Evolutionary conservation across 257 asterid species (phyloP).

Genomic region (Fraxinus pennsylvanica): DNA sequence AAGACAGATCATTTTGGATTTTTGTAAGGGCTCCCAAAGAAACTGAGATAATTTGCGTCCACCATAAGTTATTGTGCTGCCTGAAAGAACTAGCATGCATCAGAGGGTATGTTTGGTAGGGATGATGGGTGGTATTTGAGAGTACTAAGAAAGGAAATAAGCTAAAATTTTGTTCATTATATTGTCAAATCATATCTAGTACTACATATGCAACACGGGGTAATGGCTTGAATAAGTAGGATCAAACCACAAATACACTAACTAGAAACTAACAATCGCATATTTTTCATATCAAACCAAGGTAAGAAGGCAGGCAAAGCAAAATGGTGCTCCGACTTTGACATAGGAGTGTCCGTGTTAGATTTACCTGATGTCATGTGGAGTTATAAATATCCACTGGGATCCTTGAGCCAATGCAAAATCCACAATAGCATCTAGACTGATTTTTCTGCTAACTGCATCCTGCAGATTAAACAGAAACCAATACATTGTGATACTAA

Average conservation of each 20-base stretch:
- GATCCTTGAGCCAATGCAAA: constrained; percentile 92
- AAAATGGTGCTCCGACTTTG: background rate
- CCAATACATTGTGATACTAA: background rate
- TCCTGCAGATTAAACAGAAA: constrained; percentile 50
- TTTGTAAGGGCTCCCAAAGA: background rate
- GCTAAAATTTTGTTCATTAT: background rate
- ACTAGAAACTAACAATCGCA: background rate
- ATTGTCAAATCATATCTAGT: background rate
- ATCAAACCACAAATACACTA: background rate
- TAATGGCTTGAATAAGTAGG: background rate
- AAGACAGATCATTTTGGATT: background rate
- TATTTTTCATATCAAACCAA: background rate
- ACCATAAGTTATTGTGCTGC: no score
- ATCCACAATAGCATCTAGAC: constrained; percentile 86
- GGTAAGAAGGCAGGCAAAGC: background rate
- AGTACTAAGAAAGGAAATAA: background rate
- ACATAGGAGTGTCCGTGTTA: background rate
- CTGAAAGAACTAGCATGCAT: background rate
- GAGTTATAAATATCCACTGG: constrained; percentile 97
- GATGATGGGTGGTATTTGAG: background rate
- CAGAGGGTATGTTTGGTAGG: background rate
- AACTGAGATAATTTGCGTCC: background rate
- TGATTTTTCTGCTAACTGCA: constrained; percentile 96
- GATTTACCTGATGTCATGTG: constrained; percentile 86
- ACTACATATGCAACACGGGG: background rate